Base-by-base conservation (phyloP, 129 eudicot species). In the Pulicaria dysenterica region DNA sequence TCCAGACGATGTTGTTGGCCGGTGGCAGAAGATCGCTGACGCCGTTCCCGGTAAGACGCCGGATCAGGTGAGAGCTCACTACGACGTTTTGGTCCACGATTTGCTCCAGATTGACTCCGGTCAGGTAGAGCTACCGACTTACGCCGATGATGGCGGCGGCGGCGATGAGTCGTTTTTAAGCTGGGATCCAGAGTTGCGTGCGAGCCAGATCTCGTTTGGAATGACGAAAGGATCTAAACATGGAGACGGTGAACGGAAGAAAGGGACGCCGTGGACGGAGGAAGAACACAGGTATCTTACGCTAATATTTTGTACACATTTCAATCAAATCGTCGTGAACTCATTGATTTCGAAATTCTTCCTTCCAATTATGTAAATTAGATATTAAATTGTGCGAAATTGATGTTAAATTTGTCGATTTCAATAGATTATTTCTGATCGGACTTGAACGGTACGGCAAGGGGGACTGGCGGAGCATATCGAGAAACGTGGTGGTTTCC, bases 241-340 rank as follows among this genome's bases (percentile, higher is more conserved):
- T 2, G 91, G 82, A 1, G 98, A 87, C 4, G 85, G 59, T n/a
- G 98, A 93, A 67, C 65, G 98, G 72, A 93, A 89, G 63, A 93
- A 93, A 45, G 98, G 98, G 2, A 89, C 92, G 0, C 98, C 98
- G 3, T 92, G 98, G 98, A 87, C 98, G 0, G 98, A 92, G 58
- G 96, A 92, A 12, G 98, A 93, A 39, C 98, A 92, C 77, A 85
- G 91, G 98, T 92, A 82, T 64, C 31, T 42, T 49, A 8, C 16
- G 57, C 64, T 51, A 2, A 14, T 78, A 3, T 53, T 40, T 76
- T 58, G 39, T 76, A 76, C 45, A 70, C 45, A 70, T 68, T 57
- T 9, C 1, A 5, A 17, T 76, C 11, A 13, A 47, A 19, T 11
- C 50, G 3, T 11, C 5, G 4, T 50, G 6, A 50, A 16, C 31